Base-by-base conservation (phyloP, 495 filamentous ascomycete genomes). In the Aspergillus sclerotiicarbonarius region DNA sequence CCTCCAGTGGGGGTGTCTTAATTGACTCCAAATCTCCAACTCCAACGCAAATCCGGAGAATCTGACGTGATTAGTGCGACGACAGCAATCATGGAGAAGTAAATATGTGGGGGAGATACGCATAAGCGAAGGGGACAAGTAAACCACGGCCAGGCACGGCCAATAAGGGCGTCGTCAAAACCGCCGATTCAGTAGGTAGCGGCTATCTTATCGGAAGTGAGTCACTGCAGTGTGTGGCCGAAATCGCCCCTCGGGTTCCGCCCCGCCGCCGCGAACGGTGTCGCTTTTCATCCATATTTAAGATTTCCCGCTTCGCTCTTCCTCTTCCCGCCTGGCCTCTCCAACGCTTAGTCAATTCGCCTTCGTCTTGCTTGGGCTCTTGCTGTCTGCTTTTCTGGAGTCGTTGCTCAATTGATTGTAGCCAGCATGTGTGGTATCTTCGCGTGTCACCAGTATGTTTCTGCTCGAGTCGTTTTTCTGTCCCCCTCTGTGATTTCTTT, bases 371-470 rank as follows among this genome's bases (percentile, higher is more conserved):
- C 61, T 57, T 57, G 25, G 25, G 43, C 25, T 54, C 50, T 29
- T 56, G 53, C 54, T 67, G 56, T 68, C 60, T 61, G 70, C 54
- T 45, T 56, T 35, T 60, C 50, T 41, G 41, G 31, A 53, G 46
- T 60, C 35, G 51, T 46, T 43, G 47, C 33, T 62, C 66, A 67
- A 68, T 72, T 68, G 67, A 64, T 60, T 46, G 43, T 58, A 16
- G 60, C 62, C 70, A 75, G 60, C 57, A 83, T 83, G 80, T 83
- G 80, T 76, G 94, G 94, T 71, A 98, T 98, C 67, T 96, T 97
- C 72, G 92, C 92, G 66, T 96, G 92, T 74, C 90, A 97, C 76
- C 80, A 83, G 91, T 94, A 78, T 73, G 90, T 73, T 49, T 55
- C 51, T n/a, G 39, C 16, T 41, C 37, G 18, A 60, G 60, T 52